A percentile compares a stretch with the other conserved stretches of the same genome.
These are phyloP conservation scores for Fusarium foetens DNA, from an alignment of 2,329 filamentous ascomycete genomes.

Conservation along the genomic window DNA sequence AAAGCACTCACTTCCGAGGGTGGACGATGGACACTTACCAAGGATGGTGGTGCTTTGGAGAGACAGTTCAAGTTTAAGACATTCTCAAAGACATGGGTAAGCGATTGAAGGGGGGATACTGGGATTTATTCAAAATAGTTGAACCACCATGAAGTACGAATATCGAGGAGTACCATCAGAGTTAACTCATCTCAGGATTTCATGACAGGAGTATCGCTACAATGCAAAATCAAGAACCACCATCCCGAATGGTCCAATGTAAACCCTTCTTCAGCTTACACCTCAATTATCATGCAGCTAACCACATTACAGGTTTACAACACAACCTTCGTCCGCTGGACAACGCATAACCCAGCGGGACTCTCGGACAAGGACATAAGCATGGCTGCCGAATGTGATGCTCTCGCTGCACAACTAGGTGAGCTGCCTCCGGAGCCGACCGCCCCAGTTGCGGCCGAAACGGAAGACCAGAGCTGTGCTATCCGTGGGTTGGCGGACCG, in stretches of 20 bases:
- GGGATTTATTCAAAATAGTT: not conserved
- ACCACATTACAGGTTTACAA: conserved; percentile 69
- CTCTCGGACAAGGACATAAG: conserved; percentile 71
- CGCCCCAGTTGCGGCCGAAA: conserved; percentile 33
- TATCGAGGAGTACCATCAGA: not conserved
- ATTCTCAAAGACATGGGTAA: conserved; percentile 73
- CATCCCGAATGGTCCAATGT: conserved; percentile 84
- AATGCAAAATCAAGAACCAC: conserved; percentile 75
- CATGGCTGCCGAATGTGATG: conserved; percentile 72
- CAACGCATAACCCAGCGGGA: conserved; percentile 73
- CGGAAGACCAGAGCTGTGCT: conserved; percentile 45
- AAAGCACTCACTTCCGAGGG: conserved; percentile 52
- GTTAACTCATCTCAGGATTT: conserved; percentile 65
- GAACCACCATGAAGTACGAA: not conserved
- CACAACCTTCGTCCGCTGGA: conserved; percentile 76
- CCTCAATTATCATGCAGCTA: not conserved
- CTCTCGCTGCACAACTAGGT: conserved; percentile 65
- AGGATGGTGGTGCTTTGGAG: conserved; percentile 65
- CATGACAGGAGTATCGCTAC: conserved; percentile 76
- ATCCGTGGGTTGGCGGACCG: conserved; percentile 59
- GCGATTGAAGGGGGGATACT: conserved; percentile 38
- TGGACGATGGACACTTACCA: conserved; percentile 61
- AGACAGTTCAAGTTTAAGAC: conserved; percentile 71
- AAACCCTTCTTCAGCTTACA: conserved; percentile 11
- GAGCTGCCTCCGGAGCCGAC: conserved; percentile 56